These are phyloP conservation scores for Agaricales sp. DNA, from an alignment of 1,284 basidiomycete genomes.

Conservation along the genomic window DNA sequence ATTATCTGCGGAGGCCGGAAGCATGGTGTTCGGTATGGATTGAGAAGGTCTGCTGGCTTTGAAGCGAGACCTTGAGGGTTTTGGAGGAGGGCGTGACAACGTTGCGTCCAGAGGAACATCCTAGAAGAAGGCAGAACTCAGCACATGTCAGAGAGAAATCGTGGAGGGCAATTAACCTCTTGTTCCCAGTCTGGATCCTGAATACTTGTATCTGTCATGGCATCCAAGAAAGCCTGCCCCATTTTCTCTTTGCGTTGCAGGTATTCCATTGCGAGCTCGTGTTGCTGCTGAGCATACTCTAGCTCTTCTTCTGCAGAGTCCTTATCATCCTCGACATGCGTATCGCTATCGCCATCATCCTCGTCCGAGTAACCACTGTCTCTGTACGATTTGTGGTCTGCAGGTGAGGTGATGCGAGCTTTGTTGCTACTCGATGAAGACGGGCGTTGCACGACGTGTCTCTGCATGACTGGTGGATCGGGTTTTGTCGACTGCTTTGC, in stretches of 20 bases:
- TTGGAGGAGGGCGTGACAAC: not conserved
- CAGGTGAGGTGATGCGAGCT: not conserved
- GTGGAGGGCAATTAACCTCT: not conserved
- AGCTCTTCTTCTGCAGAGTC: not conserved
- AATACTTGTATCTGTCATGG: not conserved
- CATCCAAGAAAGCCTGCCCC: not conserved
- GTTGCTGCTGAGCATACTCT: not conserved
- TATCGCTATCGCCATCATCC: not conserved
- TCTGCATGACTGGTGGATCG: no score
- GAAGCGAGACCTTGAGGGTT: not conserved
- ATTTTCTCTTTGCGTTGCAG: not conserved
- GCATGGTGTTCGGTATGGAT: not conserved
- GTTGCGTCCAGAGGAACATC: not conserved
- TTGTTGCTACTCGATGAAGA: not conserved
- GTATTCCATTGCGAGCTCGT: not conserved
- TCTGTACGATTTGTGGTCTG: not conserved
- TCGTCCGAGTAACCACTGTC: not conserved
- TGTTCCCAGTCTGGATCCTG: not conserved
- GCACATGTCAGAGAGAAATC: not conserved
- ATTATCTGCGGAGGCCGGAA: not conserved
- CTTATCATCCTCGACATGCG: not conserved
- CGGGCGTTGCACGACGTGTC: no score
- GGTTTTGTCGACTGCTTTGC: not conserved
- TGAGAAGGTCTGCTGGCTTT: not conserved
- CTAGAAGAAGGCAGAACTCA: not conserved